Conservation (phyloP, 2,329 filamentous ascomycete species). For the Emmonsiellopsis sp. region DNA sequence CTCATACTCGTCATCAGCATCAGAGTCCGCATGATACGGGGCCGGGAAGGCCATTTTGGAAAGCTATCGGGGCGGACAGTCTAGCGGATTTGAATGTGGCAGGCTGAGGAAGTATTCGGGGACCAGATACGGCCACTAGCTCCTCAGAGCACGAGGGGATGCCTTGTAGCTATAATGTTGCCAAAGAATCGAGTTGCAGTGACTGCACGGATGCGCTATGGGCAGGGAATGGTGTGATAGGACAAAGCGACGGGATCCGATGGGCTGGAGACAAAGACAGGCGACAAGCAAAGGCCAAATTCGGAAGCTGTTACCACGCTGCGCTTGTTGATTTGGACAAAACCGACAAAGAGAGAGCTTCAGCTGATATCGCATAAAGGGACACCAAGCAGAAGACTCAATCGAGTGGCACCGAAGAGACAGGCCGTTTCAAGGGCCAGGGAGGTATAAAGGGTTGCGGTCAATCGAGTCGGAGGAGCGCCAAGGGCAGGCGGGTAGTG, state of each 20-base stretch:
- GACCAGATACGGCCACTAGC: neutral
- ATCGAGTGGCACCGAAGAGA: neutral
- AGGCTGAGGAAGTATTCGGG: neutral
- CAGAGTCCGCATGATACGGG: conserved; percentile 52
- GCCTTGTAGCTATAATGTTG: neutral
- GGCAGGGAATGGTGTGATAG: neutral
- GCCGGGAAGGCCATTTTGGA: conserved; percentile 34
- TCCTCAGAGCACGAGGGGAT: neutral
- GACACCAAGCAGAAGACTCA: neutral
- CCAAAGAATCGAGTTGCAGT: neutral
- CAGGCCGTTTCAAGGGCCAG: neutral
- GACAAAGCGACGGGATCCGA: conserved; percentile 1
- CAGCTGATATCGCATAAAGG: neutral
- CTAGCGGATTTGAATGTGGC: too few species aligned
- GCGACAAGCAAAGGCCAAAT: neutral
- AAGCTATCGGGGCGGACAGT: neutral
- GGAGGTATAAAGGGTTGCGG: too few species aligned
- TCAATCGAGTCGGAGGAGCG: too few species aligned
- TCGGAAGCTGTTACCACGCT: neutral
- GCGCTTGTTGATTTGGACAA: neutral
- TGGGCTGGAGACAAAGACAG: neutral
- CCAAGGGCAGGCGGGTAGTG: neutral
- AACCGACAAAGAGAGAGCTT: neutral
- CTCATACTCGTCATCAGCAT: conserved; percentile 58
- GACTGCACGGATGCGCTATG: neutral